These are phyloP conservation scores for Hanseniaspora nectarophila DNA, from an alignment of 805 yeast species.

Conservation along the genomic window DNA sequence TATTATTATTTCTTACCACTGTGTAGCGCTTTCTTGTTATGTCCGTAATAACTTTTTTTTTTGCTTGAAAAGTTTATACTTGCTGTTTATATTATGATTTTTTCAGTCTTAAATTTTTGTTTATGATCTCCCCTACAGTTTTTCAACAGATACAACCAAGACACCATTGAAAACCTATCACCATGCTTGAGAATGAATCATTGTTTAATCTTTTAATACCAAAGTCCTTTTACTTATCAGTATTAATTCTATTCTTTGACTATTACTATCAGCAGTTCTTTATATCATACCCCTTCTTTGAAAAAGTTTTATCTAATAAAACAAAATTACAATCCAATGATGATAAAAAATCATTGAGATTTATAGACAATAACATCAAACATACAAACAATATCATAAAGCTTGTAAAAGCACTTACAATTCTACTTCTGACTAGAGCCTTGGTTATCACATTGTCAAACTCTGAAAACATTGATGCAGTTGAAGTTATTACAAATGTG, in stretches of 20 bases:
- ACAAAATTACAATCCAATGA: constrained; percentile 3
- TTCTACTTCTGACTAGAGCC: constrained; percentile 8
- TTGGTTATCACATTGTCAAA: constrained; percentile 4
- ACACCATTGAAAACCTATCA: not conserved
- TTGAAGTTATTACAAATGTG: not conserved
- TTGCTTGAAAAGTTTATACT: no score
- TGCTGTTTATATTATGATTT: no score
- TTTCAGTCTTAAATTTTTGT: no score
- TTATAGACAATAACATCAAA: not conserved
- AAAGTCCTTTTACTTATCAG: constrained; percentile 30
- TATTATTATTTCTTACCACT: no score
- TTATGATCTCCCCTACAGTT: no score
- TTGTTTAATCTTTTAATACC: constrained; percentile 23
- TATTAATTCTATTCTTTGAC: constrained; percentile 27
- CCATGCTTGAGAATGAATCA: constrained; percentile 23
- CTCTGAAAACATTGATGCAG: not conserved
- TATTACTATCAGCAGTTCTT: constrained; percentile 24
- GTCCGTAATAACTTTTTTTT: no score
- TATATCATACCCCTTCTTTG: constrained; percentile 1
- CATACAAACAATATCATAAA: constrained; percentile 2
- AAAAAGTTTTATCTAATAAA: constrained; percentile 9
- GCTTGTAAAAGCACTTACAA: not conserved
- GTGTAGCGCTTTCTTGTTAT: no score
- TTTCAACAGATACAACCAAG: no score
- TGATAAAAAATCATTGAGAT: not conserved